phyloP scores from a whole-genome alignment of 2,329 filamentous ascomycete genomes.

The Ophiocordyceps camponoti-saundersi region DNA sequence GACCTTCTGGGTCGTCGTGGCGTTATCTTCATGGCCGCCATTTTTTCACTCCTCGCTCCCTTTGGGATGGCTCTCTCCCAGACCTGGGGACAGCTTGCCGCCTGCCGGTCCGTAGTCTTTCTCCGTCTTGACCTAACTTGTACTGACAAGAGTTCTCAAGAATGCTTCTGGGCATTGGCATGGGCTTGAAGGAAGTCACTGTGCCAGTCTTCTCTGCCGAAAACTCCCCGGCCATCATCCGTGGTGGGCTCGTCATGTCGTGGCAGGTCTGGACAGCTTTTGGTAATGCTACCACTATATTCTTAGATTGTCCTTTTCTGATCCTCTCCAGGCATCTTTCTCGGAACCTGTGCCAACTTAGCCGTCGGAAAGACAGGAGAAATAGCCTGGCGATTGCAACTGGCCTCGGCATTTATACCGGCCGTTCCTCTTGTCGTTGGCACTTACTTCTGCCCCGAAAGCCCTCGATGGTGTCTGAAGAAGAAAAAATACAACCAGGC shows the following conservation, averaged over 20 bases:
- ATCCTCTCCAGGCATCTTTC: constrained; percentile 34
- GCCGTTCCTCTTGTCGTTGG: constrained; percentile 40
- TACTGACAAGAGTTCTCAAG: constrained; percentile 4
- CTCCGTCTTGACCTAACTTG: not conserved
- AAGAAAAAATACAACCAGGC: constrained; percentile 37
- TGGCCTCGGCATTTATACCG: constrained; percentile 48
- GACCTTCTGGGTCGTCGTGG: constrained; percentile 40
- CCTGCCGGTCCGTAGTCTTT: constrained; percentile 25
- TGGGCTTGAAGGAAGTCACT: constrained; percentile 34
- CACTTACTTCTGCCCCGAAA: constrained; percentile 46
- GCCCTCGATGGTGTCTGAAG: constrained; percentile 49
- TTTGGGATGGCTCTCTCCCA: constrained; percentile 43
- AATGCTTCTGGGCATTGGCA: constrained; percentile 38
- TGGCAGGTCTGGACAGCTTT: constrained; percentile 40
- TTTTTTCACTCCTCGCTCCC: constrained; percentile 44
- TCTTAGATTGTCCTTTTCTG: not conserved
- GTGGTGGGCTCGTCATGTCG: constrained; percentile 34
- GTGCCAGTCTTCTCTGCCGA: constrained; percentile 37
- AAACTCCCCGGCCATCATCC: constrained; percentile 31
- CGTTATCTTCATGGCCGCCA: constrained; percentile 44
- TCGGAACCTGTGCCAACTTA: constrained; percentile 49
- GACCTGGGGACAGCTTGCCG: constrained; percentile 39
- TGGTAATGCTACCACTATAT: constrained; percentile 7
- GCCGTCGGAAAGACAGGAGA: constrained; percentile 40
- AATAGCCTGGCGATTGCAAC: constrained; percentile 45